These are phyloP conservation scores for Hypocrella siamensis DNA, from an alignment of 2,329 filamentous ascomycete genomes.

Conservation along the genomic window DNA sequence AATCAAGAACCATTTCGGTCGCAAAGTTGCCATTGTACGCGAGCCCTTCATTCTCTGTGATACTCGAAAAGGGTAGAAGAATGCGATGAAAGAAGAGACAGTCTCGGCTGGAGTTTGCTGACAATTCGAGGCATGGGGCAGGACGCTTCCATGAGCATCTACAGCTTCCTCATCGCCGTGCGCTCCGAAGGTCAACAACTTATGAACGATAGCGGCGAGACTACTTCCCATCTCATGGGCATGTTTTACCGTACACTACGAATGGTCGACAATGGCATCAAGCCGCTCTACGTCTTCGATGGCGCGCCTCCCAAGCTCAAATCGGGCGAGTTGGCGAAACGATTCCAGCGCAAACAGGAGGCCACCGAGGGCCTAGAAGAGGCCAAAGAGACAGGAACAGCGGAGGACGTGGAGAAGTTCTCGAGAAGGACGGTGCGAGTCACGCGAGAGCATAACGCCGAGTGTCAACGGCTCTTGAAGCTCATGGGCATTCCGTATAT, in stretches of 20 bases:
- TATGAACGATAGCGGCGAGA: slow-evolving; percentile 88
- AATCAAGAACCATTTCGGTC: slow-evolving; percentile 97
- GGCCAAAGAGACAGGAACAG: slow-evolving; percentile 91
- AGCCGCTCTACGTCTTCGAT: slow-evolving; percentile 95
- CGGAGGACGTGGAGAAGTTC: slow-evolving; percentile 96
- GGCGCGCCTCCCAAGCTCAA: slow-evolving; percentile 95
- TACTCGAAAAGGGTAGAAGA: no score
- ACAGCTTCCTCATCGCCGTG: slow-evolving; percentile 95
- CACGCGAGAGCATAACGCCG: slow-evolving; percentile 90
- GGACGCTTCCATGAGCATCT: slow-evolving; percentile 82
- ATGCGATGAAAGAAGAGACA: no score
- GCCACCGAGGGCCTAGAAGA: slow-evolving; percentile 83
- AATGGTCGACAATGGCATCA: slow-evolving; percentile 98
- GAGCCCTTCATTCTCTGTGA: slow-evolving; percentile 7
- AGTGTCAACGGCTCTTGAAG: slow-evolving; percentile 80
- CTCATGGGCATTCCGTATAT: slow-evolving; percentile 96
- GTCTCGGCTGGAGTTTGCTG: no score
- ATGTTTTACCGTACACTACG: slow-evolving; percentile 98
- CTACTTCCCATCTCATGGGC: slow-evolving; percentile 95
- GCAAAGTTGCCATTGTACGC: slow-evolving; percentile 90
- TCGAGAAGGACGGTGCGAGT: slow-evolving; percentile 83
- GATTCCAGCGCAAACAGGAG: slow-evolving; percentile 87
- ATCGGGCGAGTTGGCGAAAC: slow-evolving; percentile 89
- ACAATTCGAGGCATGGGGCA: slow-evolving; percentile 5
- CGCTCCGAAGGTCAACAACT: slow-evolving; percentile 94